Base-by-base conservation (phyloP, 116 monocot genomes). In the Posidonia oceanica region DNA sequence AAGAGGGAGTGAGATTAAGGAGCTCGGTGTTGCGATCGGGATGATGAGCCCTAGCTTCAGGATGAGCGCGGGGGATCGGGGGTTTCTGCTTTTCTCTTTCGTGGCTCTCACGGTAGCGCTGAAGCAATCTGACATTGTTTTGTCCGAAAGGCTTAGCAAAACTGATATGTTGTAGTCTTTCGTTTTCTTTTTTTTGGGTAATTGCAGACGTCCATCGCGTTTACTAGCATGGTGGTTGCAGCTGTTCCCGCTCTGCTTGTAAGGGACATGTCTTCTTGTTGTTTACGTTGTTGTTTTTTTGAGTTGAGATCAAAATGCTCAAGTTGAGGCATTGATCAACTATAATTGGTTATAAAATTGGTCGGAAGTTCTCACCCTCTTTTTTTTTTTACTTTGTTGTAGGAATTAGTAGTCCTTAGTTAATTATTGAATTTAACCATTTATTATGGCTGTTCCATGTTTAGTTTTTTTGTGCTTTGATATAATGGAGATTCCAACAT, bases 121-220 rank as follows among this genome's bases (percentile, higher is more conserved):
- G 51, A 67, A 7, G 17, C 58, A 58, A n/a, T 58, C 20, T 62
- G 23, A 13, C 0, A 65, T 51, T 71, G 4, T 63, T 42, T 11
- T 52, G 37, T 48, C 23, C 44, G 21, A 4, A 40, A 4, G 40
- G 18, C 66, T 41, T 12, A 16, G 13, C 12, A 39, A n/a, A 13
- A 39, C 38, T 37, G 5, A 4, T 40, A 39, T 64, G 7, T n/a
- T 42, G 42, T 38, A 1, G 6, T 42, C 40, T 48, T 40, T 36
- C n/a, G 36, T 36, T 64, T n/a, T 66, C 20, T 7, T 3, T 66
- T 42, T 20, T n/a, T 66, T 65, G n/a, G 8, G 66, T 23, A 54
- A n/a, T 29, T 84, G 78, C 90, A 94, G 94, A 85, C 85, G 5
- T 81, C 90, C 37, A 68, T 89, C 54, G 85, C 94, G 70, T 94